A percentile compares a stretch with the other conserved stretches of the same genome.
These are phyloP conservation scores for Salix purpurea DNA, from an alignment of 345 rosid species.

Conservation along the genomic window DNA sequence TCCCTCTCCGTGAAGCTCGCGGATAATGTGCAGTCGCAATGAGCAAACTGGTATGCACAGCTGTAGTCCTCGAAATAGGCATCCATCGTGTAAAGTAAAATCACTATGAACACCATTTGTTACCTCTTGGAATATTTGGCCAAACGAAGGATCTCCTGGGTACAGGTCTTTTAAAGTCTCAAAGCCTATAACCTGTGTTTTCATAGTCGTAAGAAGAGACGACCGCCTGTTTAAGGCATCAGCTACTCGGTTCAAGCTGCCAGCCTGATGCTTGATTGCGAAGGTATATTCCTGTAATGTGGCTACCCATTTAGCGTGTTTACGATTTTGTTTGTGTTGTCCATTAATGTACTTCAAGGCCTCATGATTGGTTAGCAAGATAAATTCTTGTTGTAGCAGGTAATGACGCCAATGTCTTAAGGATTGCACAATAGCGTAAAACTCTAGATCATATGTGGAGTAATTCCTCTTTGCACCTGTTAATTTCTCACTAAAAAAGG, in stretches of 20 bases:
- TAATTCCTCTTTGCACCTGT: background rate
- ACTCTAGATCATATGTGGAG: background rate
- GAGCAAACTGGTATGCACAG: background rate
- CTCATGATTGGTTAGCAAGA: background rate
- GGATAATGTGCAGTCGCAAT: background rate
- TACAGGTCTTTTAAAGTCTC: too few relatives aligned
- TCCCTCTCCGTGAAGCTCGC: background rate
- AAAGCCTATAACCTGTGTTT: too few relatives aligned
- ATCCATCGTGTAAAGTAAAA: background rate
- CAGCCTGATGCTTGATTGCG: background rate
- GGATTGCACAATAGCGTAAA: background rate
- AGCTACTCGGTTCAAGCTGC: background rate
- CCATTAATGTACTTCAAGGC: background rate
- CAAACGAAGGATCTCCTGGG: too few relatives aligned
- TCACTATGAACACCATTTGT: background rate
- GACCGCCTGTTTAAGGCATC: background rate
- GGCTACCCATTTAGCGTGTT: background rate
- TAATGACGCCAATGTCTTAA: background rate
- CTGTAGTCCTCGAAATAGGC: background rate
- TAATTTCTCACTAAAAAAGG: background rate
- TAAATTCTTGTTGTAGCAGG: background rate
- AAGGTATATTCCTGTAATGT: background rate
- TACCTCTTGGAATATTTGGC: too few relatives aligned
- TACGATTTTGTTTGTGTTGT: background rate
- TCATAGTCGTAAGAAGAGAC: too few relatives aligned